Evolutionary conservation across 2,329 filamentous ascomycete genomes (phyloP), one percentile per base, ranked within the genome.

Genomic region (Colletotrichum sp.): DNA sequence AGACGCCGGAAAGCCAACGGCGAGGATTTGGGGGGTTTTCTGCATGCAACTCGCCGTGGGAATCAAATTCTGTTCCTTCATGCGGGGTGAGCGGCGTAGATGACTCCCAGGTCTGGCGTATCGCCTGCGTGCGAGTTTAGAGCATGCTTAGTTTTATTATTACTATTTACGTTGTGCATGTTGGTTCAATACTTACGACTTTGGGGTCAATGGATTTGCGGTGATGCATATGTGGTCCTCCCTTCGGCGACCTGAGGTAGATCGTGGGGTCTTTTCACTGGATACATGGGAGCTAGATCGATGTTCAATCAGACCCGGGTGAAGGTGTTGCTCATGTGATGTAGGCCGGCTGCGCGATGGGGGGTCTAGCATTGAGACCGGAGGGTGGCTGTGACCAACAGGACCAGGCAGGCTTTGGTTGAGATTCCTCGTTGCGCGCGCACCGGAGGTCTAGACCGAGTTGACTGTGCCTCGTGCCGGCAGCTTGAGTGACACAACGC

Each of bases 261-360:
- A 0, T 52, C 44, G n/a, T 52, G 3, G 44, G 44, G 9, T 4
- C 39, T 12, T 49, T n/a, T 49, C 39, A 52, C 44, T 21, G 44
- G n/a, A 1, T 52, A 21, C 3, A 21, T 44, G 0, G 0, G 13
- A 3, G 44, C n/a, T 21, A 3, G 10, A 49, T 8, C 0, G 44
- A 49, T 21, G 1, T 21, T 21, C n/a, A 3, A n/a, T 26, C 24
- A 26, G 5, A 5, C 5, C 24, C 24, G 24, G 24, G 2, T 26
- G 24, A 26, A 26, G 24, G 24, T 13, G 18, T 52, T 52, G 44
- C 44, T 52, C 44, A 52, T 52, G 44, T 52, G 44, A 52, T 21
- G 44, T 52, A 52, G 2, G n/a, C 5, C 44, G 2, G 44, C 44
- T 52, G 44, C 44, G n/a, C n/a, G 44, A 52, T 1, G 44, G 44